A percentile compares a stretch with the other conserved stretches of the same genome.
These are phyloP conservation scores for Metarhizium robertsii DNA, from an alignment of 2,329 filamentous ascomycete genomes.

Conservation along the genomic window DNA sequence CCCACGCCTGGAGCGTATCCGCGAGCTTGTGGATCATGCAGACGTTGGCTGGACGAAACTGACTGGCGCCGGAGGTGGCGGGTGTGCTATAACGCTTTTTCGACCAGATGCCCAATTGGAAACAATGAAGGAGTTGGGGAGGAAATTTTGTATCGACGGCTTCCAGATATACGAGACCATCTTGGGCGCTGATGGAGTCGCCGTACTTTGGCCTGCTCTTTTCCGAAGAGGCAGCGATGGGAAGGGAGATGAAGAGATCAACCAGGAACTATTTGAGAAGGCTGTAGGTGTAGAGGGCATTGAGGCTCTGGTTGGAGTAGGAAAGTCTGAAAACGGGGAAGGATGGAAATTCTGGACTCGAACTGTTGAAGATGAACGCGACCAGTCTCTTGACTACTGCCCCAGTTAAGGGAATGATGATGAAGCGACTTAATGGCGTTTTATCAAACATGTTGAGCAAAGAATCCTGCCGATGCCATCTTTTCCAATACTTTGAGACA, in stretches of 20 bases:
- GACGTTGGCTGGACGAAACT: constrained; percentile 14
- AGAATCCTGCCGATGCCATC: too few species aligned
- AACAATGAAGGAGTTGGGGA: not conserved
- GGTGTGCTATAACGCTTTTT: not conserved
- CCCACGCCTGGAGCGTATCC: constrained; percentile 7
- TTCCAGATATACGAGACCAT: not conserved
- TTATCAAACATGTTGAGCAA: too few species aligned
- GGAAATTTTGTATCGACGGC: not conserved
- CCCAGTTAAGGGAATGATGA: too few species aligned
- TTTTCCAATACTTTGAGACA: too few species aligned
- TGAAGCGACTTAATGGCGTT: too few species aligned
- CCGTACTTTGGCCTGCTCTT: not conserved
- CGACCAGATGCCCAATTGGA: not conserved
- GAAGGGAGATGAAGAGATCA: not conserved
- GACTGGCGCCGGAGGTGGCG: not conserved
- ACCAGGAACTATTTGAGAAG: not conserved
- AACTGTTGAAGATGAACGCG: not conserved
- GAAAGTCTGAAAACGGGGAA: not conserved
- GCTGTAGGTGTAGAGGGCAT: not conserved
- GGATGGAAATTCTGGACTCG: not conserved
- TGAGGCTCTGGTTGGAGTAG: not conserved
- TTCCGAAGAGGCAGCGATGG: not conserved
- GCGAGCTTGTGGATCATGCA: constrained; percentile 14
- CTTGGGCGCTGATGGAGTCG: not conserved
- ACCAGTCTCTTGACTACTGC: too few species aligned